Percentiles rank a stretch among this genome's conserved stretches.
Evolutionary conservation across 2,329 filamentous ascomycete species (phyloP).

Genomic region (Drechslerella dactyloides): DNA sequence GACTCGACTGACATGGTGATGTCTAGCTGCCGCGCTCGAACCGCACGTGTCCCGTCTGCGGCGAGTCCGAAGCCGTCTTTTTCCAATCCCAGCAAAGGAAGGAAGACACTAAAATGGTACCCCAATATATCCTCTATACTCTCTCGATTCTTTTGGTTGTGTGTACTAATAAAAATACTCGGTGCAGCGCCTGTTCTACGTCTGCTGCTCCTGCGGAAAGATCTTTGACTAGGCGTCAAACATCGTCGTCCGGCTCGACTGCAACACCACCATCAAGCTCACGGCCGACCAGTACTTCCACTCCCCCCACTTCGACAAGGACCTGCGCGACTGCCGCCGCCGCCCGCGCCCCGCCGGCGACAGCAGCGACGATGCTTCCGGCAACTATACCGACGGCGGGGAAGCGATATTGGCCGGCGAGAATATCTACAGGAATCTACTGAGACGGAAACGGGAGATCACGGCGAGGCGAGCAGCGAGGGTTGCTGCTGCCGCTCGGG

Average conservation of each 20-base stretch:
- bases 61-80: constrained; percentile 89
- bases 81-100: constrained; percentile 98
- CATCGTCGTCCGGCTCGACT: constrained; percentile 48
- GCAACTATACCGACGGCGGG: background rate
- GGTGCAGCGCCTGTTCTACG: constrained; percentile 82
- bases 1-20: background rate
- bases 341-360: background rate
- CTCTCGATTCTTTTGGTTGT: constrained; percentile 36
- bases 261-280: constrained; percentile 41
- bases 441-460: constrained; percentile 1
- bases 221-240: constrained; percentile 64
- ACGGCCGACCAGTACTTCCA: constrained; percentile 27
- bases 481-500: too few species aligned
- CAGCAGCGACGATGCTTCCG: background rate
- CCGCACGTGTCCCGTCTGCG: constrained; percentile 82
- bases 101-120: constrained; percentile 96
- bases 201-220: constrained; percentile 91
- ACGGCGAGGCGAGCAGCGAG: constrained; percentile 1
- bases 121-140: constrained; percentile 58
- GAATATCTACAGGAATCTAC: background rate
- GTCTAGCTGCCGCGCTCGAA: constrained; percentile 85
- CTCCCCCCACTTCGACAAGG: constrained; percentile 24
- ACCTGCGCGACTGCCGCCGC: constrained; percentile 12
- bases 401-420: background rate
- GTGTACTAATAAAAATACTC: background rate